These are phyloP conservation scores for Amanita rubescens DNA, from an alignment of 768 basidiomycete genomes.

Conservation along the genomic window DNA sequence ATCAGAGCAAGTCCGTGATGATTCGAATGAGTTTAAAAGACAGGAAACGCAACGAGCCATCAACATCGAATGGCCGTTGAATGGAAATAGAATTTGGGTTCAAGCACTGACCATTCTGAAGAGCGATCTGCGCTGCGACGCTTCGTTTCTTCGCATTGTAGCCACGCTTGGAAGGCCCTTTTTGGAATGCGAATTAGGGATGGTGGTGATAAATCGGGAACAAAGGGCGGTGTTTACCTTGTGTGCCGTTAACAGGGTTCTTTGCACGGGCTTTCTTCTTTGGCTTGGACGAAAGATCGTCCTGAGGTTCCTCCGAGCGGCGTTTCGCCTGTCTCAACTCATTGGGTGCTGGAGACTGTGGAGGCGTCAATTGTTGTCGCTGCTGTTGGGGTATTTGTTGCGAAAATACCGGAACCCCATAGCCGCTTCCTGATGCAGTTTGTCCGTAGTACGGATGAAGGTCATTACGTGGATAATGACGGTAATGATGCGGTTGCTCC, in stretches of 20 bases:
- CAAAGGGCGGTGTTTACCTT: slow-evolving; percentile 3
- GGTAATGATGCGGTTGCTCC: slow-evolving; percentile 19
- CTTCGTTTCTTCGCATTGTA: slow-evolving; percentile 67
- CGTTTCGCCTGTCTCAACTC: slow-evolving; percentile 5
- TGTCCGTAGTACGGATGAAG: slow-evolving; percentile 24
- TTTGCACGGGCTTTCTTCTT: slow-evolving; percentile 18
- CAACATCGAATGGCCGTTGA: background rate
- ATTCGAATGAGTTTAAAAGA: slow-evolving; percentile 15
- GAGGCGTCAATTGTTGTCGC: slow-evolving; percentile 20
- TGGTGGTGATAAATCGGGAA: background rate
- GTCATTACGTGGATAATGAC: slow-evolving; percentile 12
- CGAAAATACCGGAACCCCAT: background rate
- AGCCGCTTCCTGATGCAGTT: slow-evolving; percentile 14
- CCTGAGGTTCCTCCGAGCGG: slow-evolving; percentile 20
- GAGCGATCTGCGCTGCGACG: slow-evolving; percentile 59
- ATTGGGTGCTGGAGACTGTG: slow-evolving; percentile 5
- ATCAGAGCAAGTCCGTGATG: slow-evolving; percentile 8
- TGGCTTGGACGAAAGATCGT: slow-evolving; percentile 31
- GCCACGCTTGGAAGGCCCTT: slow-evolving; percentile 52
- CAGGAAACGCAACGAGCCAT: background rate
- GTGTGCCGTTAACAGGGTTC: slow-evolving; percentile 7
- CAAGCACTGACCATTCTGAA: slow-evolving; percentile 48
- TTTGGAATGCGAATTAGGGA: slow-evolving; percentile 4
- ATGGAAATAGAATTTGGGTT: slow-evolving; percentile 5
- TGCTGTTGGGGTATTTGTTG: slow-evolving; percentile 8